These are phyloP conservation scores for Candida manassasensis DNA, from an alignment of 805 yeast genomes.

Conservation along the genomic window DNA sequence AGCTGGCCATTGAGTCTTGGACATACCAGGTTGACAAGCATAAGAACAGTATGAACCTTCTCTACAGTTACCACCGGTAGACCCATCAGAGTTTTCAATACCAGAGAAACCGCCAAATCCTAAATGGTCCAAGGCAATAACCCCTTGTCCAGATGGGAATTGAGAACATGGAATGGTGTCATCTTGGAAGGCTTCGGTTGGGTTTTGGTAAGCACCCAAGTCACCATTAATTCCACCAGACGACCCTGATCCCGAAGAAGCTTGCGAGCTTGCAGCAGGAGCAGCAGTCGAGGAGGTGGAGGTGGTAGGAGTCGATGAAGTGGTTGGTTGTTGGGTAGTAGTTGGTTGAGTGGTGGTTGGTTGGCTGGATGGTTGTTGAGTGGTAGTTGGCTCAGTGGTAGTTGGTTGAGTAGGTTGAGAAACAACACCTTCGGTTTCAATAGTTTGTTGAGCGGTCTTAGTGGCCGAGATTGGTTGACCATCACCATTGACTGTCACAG, in stretches of 20 bases:
- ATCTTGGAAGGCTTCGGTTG: slow-evolving; percentile 55
- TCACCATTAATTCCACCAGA: slow-evolving; percentile 41
- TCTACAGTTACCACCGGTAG: slow-evolving; percentile 41
- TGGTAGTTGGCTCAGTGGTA: slow-evolving; percentile 12
- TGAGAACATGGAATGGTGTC: slow-evolving; percentile 65
- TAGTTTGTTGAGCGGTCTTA: slow-evolving; percentile 15
- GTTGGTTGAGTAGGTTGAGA: slow-evolving; percentile 12
- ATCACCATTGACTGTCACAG: slow-evolving; percentile 40
- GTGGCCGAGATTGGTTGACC: slow-evolving; percentile 31
- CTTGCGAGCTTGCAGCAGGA: slow-evolving; percentile 20
- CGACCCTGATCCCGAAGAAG: slow-evolving; percentile 10
- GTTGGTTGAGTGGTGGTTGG: slow-evolving; percentile 8
- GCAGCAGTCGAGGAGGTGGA: slow-evolving; percentile 19
- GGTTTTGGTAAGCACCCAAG: slow-evolving; percentile 43
- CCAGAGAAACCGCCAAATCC: slow-evolving; percentile 43
- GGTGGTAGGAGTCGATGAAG: slow-evolving; percentile 24
- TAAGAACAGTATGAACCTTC: slow-evolving; percentile 73
- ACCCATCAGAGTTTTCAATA: slow-evolving; percentile 44
- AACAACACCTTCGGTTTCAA: slow-evolving; percentile 17
- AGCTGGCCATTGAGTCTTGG: slow-evolving; percentile 76
- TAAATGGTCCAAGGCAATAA: slow-evolving; percentile 43
- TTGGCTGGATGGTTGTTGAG: slow-evolving; percentile 8
- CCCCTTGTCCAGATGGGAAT: slow-evolving; percentile 77
- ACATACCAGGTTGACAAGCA: slow-evolving; percentile 77
- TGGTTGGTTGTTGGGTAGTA: slow-evolving; percentile 12